A percentile compares a stretch with the other conserved stretches of the same genome.
Evolutionary conservation across 805 yeast genomes (phyloP).

Genomic region (Suhomyces xylopsoci): DNA sequence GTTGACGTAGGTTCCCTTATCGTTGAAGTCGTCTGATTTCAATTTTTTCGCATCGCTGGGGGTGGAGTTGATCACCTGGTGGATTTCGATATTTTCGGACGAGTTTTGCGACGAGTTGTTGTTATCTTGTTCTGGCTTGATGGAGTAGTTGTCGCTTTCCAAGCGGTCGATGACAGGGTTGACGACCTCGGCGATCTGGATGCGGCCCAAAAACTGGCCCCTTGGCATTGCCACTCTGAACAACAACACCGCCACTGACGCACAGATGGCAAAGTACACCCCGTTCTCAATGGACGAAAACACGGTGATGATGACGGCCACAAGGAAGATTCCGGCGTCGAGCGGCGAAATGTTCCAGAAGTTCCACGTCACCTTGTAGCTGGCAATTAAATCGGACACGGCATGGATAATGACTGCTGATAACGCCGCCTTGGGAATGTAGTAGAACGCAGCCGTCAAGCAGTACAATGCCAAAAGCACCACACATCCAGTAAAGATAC

Average conservation of each 20-base stretch:
- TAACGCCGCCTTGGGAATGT: slow-evolving; percentile 85
- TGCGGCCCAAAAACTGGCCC: slow-evolving; percentile 79
- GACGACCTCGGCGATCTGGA: slow-evolving; percentile 66
- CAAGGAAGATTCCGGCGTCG: slow-evolving; percentile 68
- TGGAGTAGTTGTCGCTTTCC: slow-evolving; percentile 12
- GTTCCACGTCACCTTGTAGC: slow-evolving; percentile 61
- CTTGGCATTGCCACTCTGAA: slow-evolving; percentile 76
- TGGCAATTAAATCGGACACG: slow-evolving; percentile 78
- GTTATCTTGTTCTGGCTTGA: slow-evolving; percentile 5
- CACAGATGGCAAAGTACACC: slow-evolving; percentile 85
- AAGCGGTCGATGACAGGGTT: slow-evolving; percentile 50
- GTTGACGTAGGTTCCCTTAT: slow-evolving; percentile 10
- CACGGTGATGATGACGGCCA: slow-evolving; percentile 71
- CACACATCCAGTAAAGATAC: slow-evolving; percentile 84
- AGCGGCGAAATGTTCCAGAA: slow-evolving; percentile 73
- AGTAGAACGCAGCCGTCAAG: slow-evolving; percentile 78
- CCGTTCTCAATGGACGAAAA: slow-evolving; percentile 83
- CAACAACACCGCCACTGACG: slow-evolving; percentile 71
- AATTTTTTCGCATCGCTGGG: slow-evolving; percentile 20
- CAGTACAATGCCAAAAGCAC: slow-evolving; percentile 84
- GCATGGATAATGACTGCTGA: slow-evolving; percentile 91
- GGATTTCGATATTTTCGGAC: slow-evolving; percentile 38
- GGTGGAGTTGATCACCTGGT: slow-evolving; percentile 38
- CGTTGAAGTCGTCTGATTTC: slow-evolving; percentile 14
- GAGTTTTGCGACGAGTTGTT: slow-evolving; percentile 16